Base-by-base conservation (phyloP, 768 basidiomycete species). In the Amanita molliuscula region DNA sequence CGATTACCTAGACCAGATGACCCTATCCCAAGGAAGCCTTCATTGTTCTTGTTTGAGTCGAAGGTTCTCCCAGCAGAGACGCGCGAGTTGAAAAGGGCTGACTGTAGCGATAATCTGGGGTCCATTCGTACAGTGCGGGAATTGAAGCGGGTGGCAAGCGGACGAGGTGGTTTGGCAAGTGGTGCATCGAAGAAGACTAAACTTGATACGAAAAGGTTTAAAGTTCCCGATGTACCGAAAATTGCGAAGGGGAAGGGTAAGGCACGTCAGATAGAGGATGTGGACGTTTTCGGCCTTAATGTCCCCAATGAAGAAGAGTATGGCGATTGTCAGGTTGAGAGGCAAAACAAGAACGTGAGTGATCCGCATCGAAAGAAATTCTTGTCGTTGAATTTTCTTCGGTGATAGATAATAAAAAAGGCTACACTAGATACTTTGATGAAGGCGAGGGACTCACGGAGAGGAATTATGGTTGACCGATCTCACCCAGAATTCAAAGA, bases 11-110 rank as follows among this genome's bases (percentile, higher is more conserved):
- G 87, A 31, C 87, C 87, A 0, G 87, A 89, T 53, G 87, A 89
- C 53, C 87, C 85, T 0, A 86, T 81, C 4, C 87, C 87, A 6
- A 82, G 87, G 15, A 70, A 73, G 25, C 84, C 85, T 0, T 82
- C 84, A 6, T 49, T 69, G 40, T 54, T 67, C 41, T 68, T 73
- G 40, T 56, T 59, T 33, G 50, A 55, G 55, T 37, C 47, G 55
- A 35, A 61, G 60, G 47, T 38, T 9, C 13, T 9, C 13, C 34
- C 40, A 47, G 55, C 46, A 48, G 54, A 47, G 28, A 16, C 21
- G 26, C 25, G 7, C 2, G 23, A 9, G 37, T 13, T 47, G 18
- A 34, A 38, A 6, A 59, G 18, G 42, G 46, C 35, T 7, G 46
- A 21, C 15, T 28, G 35, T 6, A 36, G 23, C 21, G 23, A 21